phyloP scores from a whole-genome alignment of 23 red algal genomes.

The Gracilaria vermiculophylla region DNA sequence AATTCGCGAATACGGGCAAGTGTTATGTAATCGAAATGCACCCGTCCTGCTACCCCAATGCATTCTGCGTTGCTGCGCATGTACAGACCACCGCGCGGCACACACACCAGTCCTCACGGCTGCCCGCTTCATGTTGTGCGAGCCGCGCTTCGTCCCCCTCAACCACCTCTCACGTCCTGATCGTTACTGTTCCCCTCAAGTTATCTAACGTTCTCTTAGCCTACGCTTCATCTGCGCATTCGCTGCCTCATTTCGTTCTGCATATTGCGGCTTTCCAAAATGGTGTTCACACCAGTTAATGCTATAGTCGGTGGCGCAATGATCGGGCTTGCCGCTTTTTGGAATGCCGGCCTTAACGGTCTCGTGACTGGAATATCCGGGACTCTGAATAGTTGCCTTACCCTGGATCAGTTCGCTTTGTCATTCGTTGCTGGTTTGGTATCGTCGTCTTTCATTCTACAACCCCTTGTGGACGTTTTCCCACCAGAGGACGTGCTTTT shows the following conservation, averaged over 20 bases:
- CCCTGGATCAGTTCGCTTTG: not conserved
- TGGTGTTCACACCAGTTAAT: conserved; percentile 18
- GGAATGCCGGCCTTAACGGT: conserved; percentile 29
- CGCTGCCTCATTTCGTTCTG: not conserved
- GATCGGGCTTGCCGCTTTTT: conserved; percentile 46
- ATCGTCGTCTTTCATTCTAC: not conserved
- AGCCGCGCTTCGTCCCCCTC: not conserved
- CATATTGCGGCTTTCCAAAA: not conserved
- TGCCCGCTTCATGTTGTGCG: not conserved
- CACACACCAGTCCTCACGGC: too few species aligned
- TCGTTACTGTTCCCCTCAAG: not conserved
- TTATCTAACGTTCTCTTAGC: not conserved
- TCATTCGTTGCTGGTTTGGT: conserved; percentile 32
- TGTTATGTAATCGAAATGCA: not conserved
- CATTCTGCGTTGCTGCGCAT: too few species aligned
- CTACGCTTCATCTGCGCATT: not conserved
- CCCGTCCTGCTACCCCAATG: too few species aligned
- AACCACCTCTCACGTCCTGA: too few species aligned
- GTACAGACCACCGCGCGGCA: not conserved
- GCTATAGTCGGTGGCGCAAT: conserved; percentile 48
- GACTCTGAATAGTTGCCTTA: conserved; percentile 29
- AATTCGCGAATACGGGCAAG: not conserved
- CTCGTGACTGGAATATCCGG: conserved; percentile 49
- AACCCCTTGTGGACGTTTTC: not conserved
- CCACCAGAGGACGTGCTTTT: conserved; percentile 7